These are phyloP conservation scores for Oryza meridionalis DNA, from an alignment of 176 grass and related monocot genomes.

Conservation along the genomic window DNA sequence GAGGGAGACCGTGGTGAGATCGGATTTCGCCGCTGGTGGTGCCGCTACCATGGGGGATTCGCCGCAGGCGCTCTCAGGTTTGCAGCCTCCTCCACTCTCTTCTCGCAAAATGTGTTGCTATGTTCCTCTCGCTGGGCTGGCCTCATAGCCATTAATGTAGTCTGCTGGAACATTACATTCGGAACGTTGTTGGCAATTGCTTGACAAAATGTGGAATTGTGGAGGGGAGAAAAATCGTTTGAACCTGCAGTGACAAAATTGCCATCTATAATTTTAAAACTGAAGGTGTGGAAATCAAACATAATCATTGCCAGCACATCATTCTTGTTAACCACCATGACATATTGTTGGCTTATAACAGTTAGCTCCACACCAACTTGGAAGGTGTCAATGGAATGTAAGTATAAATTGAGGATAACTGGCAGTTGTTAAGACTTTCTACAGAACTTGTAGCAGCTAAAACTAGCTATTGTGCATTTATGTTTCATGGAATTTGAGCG, in stretches of 20 bases:
- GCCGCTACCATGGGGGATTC: conserved; percentile 13
- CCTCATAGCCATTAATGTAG: background rate
- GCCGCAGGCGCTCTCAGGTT: conserved; percentile 37
- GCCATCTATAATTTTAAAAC: background rate
- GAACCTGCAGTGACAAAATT: conserved; percentile 8
- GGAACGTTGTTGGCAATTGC: background rate
- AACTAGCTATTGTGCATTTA: no score
- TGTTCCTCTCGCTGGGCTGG: background rate
- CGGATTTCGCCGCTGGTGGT: background rate
- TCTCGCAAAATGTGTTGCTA: background rate
- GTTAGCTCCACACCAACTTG: background rate
- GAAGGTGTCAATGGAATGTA: background rate
- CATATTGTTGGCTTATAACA: background rate
- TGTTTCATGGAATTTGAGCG: conserved; percentile 8
- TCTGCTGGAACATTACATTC: background rate
- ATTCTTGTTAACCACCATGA: background rate
- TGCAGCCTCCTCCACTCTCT: background rate
- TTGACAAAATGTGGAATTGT: background rate
- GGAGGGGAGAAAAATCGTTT: background rate
- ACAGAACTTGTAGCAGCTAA: background rate
- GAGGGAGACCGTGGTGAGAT: conserved; percentile 11
- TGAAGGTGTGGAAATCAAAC: background rate
- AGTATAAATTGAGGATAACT: background rate
- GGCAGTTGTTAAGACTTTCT: conserved; percentile 9
- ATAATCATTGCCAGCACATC: background rate